These are phyloP conservation scores for Aspergillus texensis DNA, from an alignment of 2,329 filamentous ascomycete genomes.

Conservation along the genomic window DNA sequence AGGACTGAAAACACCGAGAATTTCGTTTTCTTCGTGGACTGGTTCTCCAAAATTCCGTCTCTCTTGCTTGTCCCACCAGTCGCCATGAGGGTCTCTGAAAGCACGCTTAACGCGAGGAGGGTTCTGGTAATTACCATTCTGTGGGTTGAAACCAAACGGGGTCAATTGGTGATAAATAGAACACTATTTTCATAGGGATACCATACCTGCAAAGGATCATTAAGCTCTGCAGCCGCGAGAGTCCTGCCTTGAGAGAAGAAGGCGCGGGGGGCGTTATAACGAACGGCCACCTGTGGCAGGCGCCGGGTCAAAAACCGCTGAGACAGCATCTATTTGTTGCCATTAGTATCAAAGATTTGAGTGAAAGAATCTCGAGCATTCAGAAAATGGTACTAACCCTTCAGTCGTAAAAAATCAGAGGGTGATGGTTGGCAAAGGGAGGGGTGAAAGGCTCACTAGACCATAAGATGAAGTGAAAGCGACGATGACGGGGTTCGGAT, in stretches of 20 bases:
- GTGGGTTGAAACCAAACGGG: constrained; percentile 18
- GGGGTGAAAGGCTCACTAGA: constrained; percentile 23
- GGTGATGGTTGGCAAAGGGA: constrained; percentile 22
- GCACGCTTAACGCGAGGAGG: constrained; percentile 74
- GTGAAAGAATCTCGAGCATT: not conserved
- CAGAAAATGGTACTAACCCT: constrained; percentile 25
- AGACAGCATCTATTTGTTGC: constrained; percentile 45
- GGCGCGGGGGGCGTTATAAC: constrained; percentile 43
- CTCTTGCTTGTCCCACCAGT: constrained; percentile 98
- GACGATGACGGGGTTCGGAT: constrained; percentile 28
- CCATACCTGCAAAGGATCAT: constrained; percentile 49
- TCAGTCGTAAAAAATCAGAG: constrained; percentile 23
- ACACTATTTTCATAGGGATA: not conserved
- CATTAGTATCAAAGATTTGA: constrained; percentile 25
- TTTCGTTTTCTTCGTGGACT: constrained; percentile 94
- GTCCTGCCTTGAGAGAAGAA: constrained; percentile 45
- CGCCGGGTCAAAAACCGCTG: constrained; percentile 48
- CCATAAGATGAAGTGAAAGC: constrained; percentile 24
- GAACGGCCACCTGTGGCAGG: constrained; percentile 43
- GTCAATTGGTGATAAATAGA: constrained; percentile 16
- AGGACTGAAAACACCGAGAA: constrained; percentile 84
- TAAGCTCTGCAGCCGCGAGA: constrained; percentile 41
- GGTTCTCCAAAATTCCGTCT: constrained; percentile 96
- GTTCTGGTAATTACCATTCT: constrained; percentile 54
- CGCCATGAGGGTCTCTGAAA: constrained; percentile 87